These are phyloP conservation scores for Niebla homalea DNA, from an alignment of 495 filamentous ascomycete species.

Conservation along the genomic window DNA sequence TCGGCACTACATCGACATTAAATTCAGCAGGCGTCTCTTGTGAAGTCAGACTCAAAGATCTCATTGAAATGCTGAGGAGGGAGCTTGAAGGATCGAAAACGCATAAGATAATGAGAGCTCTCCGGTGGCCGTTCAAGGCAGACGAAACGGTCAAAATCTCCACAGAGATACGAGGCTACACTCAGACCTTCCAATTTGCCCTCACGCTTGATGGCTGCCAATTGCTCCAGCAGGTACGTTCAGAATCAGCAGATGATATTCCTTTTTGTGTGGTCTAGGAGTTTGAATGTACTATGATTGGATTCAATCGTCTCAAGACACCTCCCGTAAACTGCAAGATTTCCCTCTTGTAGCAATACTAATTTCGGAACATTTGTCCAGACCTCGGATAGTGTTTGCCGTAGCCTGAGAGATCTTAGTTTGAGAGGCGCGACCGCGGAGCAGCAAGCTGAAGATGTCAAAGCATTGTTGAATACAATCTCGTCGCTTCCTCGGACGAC, in stretches of 20 bases:
- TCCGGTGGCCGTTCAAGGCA: slow-evolving; percentile 2
- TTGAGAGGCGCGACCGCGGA: not conserved
- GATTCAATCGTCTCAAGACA: too few relatives aligned
- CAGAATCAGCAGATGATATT: too few relatives aligned
- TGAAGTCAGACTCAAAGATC: not conserved
- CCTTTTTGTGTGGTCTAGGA: too few relatives aligned
- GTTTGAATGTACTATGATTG: too few relatives aligned
- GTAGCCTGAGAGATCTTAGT: not conserved
- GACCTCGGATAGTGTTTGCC: not conserved
- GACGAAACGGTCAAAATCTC: not conserved
- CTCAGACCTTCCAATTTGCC: not conserved
- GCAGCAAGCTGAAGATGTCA: not conserved
- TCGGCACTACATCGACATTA: slow-evolving; percentile 1
- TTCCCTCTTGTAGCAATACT: too few relatives aligned
- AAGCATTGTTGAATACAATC: not conserved
- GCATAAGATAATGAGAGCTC: not conserved
- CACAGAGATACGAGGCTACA: not conserved
- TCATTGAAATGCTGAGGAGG: not conserved
- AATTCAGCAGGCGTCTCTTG: not conserved
- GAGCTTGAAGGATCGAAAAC: not conserved
- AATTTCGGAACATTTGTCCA: not conserved
- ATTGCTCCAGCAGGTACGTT: not conserved
- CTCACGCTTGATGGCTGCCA: slow-evolving; percentile 1
- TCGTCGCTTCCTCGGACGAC: not conserved
- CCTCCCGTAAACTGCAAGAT: too few relatives aligned